These are phyloP conservation scores for Lenzites betulinus DNA, from an alignment of 768 basidiomycete species.

Conservation along the genomic window DNA sequence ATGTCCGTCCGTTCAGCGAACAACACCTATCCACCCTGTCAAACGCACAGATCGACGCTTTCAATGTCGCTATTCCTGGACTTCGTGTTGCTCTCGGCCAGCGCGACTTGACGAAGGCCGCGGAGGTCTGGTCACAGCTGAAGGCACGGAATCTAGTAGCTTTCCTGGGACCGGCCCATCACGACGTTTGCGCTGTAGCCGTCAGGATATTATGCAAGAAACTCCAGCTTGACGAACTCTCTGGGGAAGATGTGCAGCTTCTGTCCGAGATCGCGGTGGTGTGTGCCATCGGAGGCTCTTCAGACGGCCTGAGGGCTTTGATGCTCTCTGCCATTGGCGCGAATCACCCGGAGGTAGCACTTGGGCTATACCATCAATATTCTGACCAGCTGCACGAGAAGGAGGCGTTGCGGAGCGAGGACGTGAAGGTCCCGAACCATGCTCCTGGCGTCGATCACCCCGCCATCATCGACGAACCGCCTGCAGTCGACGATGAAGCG, in stretches of 20 bases:
- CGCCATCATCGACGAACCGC: neutral
- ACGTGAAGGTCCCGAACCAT: neutral
- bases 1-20: conserved; percentile 14
- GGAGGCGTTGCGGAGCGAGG: neutral
- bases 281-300: conserved; percentile 46
- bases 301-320: conserved; percentile 37
- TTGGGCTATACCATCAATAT: conserved; percentile 20
- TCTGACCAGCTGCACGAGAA: conserved; percentile 27
- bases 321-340: conserved; percentile 16
- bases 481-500: neutral
- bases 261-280: conserved; percentile 53
- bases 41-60: conserved; percentile 33
- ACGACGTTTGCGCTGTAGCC: conserved; percentile 42
- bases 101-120: conserved; percentile 35
- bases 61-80: conserved; percentile 38
- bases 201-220: conserved; percentile 28
- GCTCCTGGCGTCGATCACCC: neutral
- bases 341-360: conserved; percentile 24
- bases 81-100: conserved; percentile 42
- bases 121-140: conserved; percentile 45
- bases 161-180: conserved; percentile 45
- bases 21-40: conserved; percentile 1
- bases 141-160: conserved; percentile 45
- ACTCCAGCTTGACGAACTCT: conserved; percentile 22
- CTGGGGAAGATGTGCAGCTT: conserved; percentile 26